phyloP scores from a whole-genome alignment of 257 asterid species.

The Scutellaria barbata region DNA sequence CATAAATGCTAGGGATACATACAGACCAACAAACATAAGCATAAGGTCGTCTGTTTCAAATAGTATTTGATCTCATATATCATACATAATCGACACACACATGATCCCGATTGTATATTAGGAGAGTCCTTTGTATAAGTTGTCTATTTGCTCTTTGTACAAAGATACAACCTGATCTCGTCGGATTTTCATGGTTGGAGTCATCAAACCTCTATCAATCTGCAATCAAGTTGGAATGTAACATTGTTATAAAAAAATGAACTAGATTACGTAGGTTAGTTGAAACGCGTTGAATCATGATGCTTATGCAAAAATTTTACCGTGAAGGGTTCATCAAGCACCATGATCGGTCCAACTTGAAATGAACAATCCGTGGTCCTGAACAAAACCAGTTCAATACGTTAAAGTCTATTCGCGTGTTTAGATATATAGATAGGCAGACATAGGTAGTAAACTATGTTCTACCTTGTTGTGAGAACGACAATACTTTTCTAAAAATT shows the following conservation, averaged over 20 bases:
- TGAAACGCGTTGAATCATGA: neutral
- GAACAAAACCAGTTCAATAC: constrained; percentile 9
- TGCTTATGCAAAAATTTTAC: constrained; percentile 40
- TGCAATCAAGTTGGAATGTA: constrained; percentile 39
- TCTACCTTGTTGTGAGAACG: no score
- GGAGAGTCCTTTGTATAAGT: constrained; percentile 52
- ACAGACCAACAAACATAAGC: no score
- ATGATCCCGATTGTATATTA: no score
- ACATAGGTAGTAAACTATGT: no score
- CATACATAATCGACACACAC: no score
- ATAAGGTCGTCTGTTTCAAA: no score
- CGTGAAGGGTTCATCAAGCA: constrained; percentile 82
- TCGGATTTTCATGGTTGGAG: constrained; percentile 92
- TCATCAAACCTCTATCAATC: constrained; percentile 88
- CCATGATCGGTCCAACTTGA: constrained; percentile 83
- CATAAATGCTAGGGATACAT: no score
- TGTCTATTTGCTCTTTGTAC: constrained; percentile 69
- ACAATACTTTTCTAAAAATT: no score
- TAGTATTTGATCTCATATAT: no score
- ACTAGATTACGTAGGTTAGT: neutral
- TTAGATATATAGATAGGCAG: no score
- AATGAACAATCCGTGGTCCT: constrained; percentile 87
- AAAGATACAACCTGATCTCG: constrained; percentile 69
- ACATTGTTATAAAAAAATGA: neutral
- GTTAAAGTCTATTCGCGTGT: no score